Conservation (phyloP, 257 asterid genomes). For the Handroanthus guayacan region DNA sequence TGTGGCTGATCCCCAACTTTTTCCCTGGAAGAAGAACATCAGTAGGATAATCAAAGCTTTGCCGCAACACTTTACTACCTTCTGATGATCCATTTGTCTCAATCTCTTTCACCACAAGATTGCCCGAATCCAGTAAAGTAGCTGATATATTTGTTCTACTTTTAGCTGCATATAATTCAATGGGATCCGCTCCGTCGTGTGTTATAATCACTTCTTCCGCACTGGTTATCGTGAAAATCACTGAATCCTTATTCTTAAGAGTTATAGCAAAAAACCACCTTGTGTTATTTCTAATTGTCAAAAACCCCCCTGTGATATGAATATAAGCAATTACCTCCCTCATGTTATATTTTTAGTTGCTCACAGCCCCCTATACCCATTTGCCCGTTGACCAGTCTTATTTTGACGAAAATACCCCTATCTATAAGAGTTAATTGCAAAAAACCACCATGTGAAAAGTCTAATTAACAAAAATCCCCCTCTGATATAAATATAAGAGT, state of each 20-base stretch:
- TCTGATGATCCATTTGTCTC: background rate
- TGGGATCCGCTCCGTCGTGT: background rate
- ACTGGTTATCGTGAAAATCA: conserved; percentile 31
- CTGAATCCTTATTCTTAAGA: conserved; percentile 2
- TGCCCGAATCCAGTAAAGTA: conserved; percentile 37
- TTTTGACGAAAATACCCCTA: too few relatives aligned
- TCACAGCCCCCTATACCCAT: too few relatives aligned
- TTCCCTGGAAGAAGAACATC: conserved; percentile 46
- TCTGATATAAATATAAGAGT: too few relatives aligned
- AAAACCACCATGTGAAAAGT: too few relatives aligned
- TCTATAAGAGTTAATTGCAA: too few relatives aligned
- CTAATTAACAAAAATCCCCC: too few relatives aligned
- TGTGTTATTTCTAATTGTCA: too few relatives aligned
- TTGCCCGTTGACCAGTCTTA: too few relatives aligned
- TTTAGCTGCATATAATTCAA: conserved; percentile 7
- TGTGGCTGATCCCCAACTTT: conserved; percentile 47
- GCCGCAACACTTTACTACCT: conserved; percentile 20
- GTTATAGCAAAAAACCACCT: too few relatives aligned
- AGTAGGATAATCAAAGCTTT: conserved; percentile 58
- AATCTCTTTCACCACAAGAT: conserved; percentile 38
- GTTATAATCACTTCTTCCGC: conserved; percentile 24
- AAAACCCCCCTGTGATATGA: too few relatives aligned
- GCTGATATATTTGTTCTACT: conserved; percentile 34
- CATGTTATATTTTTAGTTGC: too few relatives aligned
- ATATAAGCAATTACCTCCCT: too few relatives aligned